Percentiles rank a stretch among this genome's conserved stretches.
Evolutionary conservation across 2,329 filamentous ascomycete genomes (phyloP).

Genomic region (Alternaria triticina): DNA sequence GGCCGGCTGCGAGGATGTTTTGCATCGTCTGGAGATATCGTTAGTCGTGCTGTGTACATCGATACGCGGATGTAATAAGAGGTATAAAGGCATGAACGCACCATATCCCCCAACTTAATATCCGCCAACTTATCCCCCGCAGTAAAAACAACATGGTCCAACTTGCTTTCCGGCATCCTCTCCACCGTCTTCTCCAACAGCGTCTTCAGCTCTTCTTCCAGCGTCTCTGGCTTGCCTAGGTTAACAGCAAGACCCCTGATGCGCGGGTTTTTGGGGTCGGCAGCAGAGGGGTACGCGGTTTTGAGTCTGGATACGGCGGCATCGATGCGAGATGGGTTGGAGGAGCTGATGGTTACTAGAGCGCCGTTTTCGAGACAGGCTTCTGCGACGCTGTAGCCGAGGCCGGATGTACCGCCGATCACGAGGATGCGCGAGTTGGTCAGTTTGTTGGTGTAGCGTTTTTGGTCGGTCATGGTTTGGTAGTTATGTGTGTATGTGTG

Average conservation of each 20-base stretch:
- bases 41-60: neutral
- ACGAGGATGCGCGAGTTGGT: constrained; percentile 59
- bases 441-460: constrained; percentile 58
- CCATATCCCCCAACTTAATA: constrained; percentile 50
- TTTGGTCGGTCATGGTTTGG: constrained; percentile 45
- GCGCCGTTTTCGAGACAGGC: constrained; percentile 62
- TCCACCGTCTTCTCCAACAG: constrained; percentile 52
- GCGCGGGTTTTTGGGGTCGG: constrained; percentile 23
- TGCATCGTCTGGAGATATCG: constrained; percentile 37
- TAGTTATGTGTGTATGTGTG: too few relatives aligned
- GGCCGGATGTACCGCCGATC: constrained; percentile 68
- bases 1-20: constrained; percentile 51
- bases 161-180: constrained; percentile 33
- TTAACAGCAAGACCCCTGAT: constrained; percentile 57
- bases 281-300: constrained; percentile 51
- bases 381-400: constrained; percentile 68
- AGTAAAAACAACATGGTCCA: constrained; percentile 66
- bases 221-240: constrained; percentile 53
- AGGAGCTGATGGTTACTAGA: constrained; percentile 66
- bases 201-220: constrained; percentile 56
- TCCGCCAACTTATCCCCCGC: constrained; percentile 58
- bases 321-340: constrained; percentile 58
- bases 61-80: neutral
- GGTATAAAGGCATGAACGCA: neutral
- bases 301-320: constrained; percentile 55